Conservation (phyloP, 2,329 filamentous ascomycete genomes). For the Colletotrichum falcatum region DNA sequence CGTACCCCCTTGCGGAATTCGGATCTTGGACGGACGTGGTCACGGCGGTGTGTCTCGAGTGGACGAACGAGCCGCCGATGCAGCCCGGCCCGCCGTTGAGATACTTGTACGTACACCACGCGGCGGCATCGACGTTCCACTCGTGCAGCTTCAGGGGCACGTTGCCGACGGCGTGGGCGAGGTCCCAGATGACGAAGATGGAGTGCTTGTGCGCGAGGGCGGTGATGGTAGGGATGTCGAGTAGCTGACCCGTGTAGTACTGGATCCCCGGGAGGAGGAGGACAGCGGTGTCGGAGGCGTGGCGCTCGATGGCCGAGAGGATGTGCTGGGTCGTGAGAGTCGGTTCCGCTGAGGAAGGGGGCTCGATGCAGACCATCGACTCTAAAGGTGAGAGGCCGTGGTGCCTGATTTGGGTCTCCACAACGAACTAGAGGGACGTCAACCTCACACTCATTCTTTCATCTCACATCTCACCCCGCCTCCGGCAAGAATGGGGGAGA, state of each 20-base stretch:
- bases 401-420: constrained; percentile 79
- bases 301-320: constrained; percentile 77
- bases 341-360: constrained; percentile 59
- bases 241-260: constrained; percentile 90
- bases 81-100: constrained; percentile 86
- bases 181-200: constrained; percentile 86
- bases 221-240: constrained; percentile 86
- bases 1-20: constrained; percentile 62
- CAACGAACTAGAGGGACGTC: constrained; percentile 70
- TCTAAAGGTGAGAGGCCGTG: constrained; percentile 73
- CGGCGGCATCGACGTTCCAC: constrained; percentile 92
- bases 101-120: constrained; percentile 96
- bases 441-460: background rate
- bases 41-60: constrained; percentile 77
- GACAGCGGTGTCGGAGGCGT: constrained; percentile 79
- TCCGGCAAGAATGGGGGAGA: background rate
- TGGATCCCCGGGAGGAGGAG: constrained; percentile 89
- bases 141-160: constrained; percentile 83
- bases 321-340: constrained; percentile 79
- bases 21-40: constrained; percentile 52
- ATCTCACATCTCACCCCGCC: background rate
- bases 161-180: constrained; percentile 88
- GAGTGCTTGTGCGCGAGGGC: constrained; percentile 77
- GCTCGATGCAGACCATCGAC: constrained; percentile 78
- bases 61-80: constrained; percentile 85